Conservation (phyloP, 139 green algal species). For the Tetratostichococcus sp. region DNA sequence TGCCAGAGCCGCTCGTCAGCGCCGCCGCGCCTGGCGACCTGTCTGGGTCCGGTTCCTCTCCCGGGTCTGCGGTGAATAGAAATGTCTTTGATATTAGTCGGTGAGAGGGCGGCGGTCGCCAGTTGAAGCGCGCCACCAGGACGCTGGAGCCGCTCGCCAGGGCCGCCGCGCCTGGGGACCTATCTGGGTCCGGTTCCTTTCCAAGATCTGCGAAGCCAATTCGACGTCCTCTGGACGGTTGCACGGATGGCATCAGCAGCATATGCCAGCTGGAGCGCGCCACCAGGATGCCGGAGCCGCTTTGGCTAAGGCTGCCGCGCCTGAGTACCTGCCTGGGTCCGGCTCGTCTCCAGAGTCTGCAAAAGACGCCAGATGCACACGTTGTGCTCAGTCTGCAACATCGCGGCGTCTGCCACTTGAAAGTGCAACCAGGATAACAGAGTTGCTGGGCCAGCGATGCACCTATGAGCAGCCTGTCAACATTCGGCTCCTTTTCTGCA, state of each 20-base stretch:
- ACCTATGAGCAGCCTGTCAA: slow-evolving; percentile 18
- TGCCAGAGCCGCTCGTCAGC: slow-evolving; percentile 3
- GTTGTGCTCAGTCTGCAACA: too few species aligned
- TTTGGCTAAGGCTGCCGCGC: slow-evolving; percentile 21
- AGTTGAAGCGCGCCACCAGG: background rate
- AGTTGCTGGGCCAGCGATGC: slow-evolving; percentile 10
- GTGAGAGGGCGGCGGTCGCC: background rate
- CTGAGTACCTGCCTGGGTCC: slow-evolving; percentile 14
- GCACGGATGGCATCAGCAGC: background rate
- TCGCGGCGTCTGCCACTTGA: background rate
- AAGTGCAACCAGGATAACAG: background rate
- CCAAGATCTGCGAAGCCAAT: background rate
- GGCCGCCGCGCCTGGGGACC: slow-evolving; percentile 16
- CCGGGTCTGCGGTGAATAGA: slow-evolving; percentile 11
- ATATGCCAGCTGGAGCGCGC: background rate
- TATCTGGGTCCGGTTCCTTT: slow-evolving; percentile 6
- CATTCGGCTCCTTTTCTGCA: background rate
- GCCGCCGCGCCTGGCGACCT: slow-evolving; percentile 17
- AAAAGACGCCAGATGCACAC: background rate
- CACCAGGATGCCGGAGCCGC: background rate
- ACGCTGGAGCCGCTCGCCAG: background rate
- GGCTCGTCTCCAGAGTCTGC: slow-evolving; percentile 1
- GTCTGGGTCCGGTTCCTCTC: slow-evolving; percentile 17
- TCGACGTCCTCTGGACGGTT: too few species aligned
- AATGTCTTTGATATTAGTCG: slow-evolving; percentile 10